phyloP scores from a whole-genome alignment of 371 early-diverging fungal species.

The Apophysomyces ossiformis region DNA sequence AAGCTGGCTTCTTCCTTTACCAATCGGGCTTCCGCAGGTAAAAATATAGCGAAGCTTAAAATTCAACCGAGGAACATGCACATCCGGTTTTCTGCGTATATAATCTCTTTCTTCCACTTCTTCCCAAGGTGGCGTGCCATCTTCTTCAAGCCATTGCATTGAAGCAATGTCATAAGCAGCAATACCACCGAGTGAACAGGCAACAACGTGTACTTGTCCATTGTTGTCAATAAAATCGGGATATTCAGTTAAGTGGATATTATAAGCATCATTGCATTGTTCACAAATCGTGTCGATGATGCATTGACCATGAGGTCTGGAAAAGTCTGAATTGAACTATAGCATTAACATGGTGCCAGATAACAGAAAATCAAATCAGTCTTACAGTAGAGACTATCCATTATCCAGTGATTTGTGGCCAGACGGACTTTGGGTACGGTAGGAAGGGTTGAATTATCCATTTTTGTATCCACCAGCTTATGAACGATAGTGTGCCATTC shows the following conservation, averaged over 20 bases:
- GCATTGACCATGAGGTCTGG: conserved; percentile 51
- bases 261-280: conserved; percentile 58
- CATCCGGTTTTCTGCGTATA: conserved; percentile 18
- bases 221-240: conserved; percentile 52
- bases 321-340: conserved; percentile 40
- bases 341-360: conserved; percentile 23
- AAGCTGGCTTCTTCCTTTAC: conserved; percentile 27
- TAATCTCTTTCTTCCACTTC: conserved; percentile 12
- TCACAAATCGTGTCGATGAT: conserved; percentile 61
- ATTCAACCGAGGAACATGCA: conserved; percentile 32
- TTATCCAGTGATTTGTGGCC: conserved; percentile 51
- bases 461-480: conserved; percentile 47
- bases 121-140: conserved; percentile 31
- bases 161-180: conserved; percentile 67
- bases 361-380: neutral
- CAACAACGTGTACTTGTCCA: conserved; percentile 63
- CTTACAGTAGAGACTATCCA: conserved; percentile 54
- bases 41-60: conserved; percentile 54
- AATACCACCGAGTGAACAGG: conserved; percentile 69
- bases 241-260: conserved; percentile 42
- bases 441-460: conserved; percentile 40
- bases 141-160: conserved; percentile 40
- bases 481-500: conserved; percentile 72
- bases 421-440: conserved; percentile 57
- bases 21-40: conserved; percentile 61